A percentile compares a stretch with the other conserved stretches of the same genome.
Evolutionary conservation across 2,329 filamentous ascomycete genomes (phyloP).

Genomic region (Amesomyces nigricolor): DNA sequence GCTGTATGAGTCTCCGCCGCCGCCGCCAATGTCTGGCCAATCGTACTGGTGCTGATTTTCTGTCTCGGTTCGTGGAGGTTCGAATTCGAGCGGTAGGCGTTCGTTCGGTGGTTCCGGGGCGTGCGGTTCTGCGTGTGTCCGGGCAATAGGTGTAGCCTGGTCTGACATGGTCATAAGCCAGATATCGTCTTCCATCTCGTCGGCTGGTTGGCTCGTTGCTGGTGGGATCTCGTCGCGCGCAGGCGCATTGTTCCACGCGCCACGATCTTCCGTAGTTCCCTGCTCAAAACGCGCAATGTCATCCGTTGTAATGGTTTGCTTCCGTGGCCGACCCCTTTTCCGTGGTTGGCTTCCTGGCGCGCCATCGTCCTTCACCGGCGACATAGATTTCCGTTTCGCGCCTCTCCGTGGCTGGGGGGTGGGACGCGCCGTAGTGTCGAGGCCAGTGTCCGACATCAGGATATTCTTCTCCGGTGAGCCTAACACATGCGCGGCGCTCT

Average conservation of each 20-base stretch:
- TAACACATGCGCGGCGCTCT: background rate
- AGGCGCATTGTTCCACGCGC: constrained; percentile 9
- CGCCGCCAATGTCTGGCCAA: constrained; percentile 20
- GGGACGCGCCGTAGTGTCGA: constrained; percentile 28
- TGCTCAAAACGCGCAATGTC: constrained; percentile 26
- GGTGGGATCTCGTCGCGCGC: background rate
- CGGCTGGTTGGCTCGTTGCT: background rate
- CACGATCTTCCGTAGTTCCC: constrained; percentile 11
- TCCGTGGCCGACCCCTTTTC: constrained; percentile 32
- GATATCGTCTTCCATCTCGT: constrained; percentile 37
- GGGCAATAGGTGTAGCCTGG: constrained; percentile 19
- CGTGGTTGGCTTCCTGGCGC: constrained; percentile 24
- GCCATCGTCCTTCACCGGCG: constrained; percentile 26
- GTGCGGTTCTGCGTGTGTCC: constrained; percentile 6
- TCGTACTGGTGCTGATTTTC: constrained; percentile 15
- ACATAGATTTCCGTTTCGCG: constrained; percentile 26
- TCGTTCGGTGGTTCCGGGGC: constrained; percentile 2
- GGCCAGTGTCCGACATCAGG: constrained; percentile 27
- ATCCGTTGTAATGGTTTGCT: constrained; percentile 20
- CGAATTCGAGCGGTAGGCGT: background rate
- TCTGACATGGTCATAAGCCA: constrained; percentile 42
- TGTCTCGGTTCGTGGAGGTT: constrained; percentile 13
- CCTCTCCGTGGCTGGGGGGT: constrained; percentile 17
- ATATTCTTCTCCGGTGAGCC: constrained; percentile 19
- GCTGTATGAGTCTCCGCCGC: constrained; percentile 25